Conservation (phyloP, 805 yeast genomes). For the Sugiyamaella marilandica region DNA sequence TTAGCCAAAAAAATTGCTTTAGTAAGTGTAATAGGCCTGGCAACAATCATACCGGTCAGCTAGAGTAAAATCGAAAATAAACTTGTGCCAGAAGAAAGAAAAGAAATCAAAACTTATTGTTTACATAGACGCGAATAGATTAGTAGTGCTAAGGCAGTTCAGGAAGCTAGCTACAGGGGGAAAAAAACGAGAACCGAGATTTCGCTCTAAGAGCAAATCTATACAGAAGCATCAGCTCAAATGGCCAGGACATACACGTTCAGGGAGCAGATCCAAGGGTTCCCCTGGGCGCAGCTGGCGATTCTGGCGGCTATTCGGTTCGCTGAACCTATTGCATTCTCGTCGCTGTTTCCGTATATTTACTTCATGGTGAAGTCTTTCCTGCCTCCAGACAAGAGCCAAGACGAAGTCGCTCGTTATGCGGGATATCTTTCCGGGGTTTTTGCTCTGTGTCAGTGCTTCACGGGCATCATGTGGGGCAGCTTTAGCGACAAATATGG, state of each 20-base stretch:
- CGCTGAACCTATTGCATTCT: constrained; percentile 60
- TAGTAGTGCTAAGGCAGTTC: too few species aligned
- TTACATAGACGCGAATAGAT: too few species aligned
- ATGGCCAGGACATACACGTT: constrained; percentile 16
- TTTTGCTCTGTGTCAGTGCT: constrained; percentile 58
- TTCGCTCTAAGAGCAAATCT: too few species aligned
- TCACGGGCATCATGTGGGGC: constrained; percentile 61
- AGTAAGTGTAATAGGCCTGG: too few species aligned
- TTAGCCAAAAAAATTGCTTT: too few species aligned
- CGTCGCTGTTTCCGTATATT: constrained; percentile 59
- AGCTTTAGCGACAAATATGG: constrained; percentile 50
- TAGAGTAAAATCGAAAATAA: too few species aligned
- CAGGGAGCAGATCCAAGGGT: constrained; percentile 49
- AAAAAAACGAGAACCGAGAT: too few species aligned
- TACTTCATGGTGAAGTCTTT: constrained; percentile 61
- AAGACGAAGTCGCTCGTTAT: constrained; percentile 51
- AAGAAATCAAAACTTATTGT: too few species aligned
- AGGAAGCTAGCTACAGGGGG: too few species aligned
- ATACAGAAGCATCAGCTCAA: background rate
- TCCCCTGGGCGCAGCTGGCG: constrained; percentile 48
- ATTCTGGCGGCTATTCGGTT: constrained; percentile 45
- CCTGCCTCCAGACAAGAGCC: constrained; percentile 40
- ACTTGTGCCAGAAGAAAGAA: too few species aligned
- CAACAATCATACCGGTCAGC: too few species aligned
- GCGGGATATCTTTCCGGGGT: constrained; percentile 59